Evolutionary conservation across 2,329 filamentous ascomycete genomes (phyloP).

Genomic region (Aspergillus persii): DNA sequence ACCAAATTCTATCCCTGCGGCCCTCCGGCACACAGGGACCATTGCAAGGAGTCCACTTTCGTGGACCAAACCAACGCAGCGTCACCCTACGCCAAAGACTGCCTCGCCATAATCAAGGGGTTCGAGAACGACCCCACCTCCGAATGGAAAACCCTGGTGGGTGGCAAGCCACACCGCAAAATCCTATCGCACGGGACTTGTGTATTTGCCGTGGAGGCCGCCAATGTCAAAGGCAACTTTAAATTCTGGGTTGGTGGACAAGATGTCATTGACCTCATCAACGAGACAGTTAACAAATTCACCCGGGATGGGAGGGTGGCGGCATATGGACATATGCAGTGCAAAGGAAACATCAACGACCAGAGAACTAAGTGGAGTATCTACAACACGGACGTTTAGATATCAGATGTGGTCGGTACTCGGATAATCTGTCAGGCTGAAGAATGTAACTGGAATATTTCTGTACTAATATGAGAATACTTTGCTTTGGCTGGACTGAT

Average conservation of each 20-base stretch:
- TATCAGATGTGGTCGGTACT: no score
- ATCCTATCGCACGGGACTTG: slow-evolving; percentile 5
- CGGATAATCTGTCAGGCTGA: no score
- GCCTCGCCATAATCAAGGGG: slow-evolving; percentile 15
- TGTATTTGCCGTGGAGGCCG: slow-evolving; percentile 12
- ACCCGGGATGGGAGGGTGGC: slow-evolving; percentile 9
- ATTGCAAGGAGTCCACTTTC: slow-evolving; percentile 9
- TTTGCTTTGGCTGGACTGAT: no score
- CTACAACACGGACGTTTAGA: slow-evolving; percentile 2
- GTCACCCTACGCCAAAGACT: slow-evolving; percentile 15
- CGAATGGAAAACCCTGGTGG: slow-evolving; percentile 5
- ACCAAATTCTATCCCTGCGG: slow-evolving; percentile 14
- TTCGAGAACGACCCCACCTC: slow-evolving; percentile 12
- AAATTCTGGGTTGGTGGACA: slow-evolving; percentile 13
- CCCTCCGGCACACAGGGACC: slow-evolving; percentile 7
- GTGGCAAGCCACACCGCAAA: slow-evolving; percentile 8
- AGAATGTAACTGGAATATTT: no score
- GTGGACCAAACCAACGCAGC: slow-evolving; percentile 26
- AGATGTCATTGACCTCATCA: slow-evolving; percentile 17
- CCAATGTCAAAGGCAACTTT: slow-evolving; percentile 7
- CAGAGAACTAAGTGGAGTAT: slow-evolving; percentile 18
- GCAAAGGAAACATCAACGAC: slow-evolving; percentile 16
- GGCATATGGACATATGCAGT: slow-evolving; percentile 18
- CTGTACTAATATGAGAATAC: no score
- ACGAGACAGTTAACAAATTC: slow-evolving; percentile 3